These are phyloP conservation scores for Candida maris DNA, from an alignment of 805 yeast species.

Conservation along the genomic window DNA sequence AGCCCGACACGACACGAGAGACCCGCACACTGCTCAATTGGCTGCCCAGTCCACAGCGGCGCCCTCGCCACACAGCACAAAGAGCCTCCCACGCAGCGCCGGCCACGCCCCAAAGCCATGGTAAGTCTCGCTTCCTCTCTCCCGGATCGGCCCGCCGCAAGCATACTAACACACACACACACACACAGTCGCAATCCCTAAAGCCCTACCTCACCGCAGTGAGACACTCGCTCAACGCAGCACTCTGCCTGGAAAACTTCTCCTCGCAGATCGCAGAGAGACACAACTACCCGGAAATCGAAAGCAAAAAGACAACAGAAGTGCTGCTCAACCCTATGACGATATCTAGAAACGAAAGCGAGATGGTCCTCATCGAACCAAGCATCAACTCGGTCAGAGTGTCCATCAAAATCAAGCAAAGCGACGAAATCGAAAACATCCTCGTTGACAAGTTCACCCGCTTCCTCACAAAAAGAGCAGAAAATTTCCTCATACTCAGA, in stretches of 20 bases:
- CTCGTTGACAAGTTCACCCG: conserved; percentile 92
- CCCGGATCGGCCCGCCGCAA: no score
- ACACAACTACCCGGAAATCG: conserved; percentile 96
- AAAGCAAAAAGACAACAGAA: conserved; percentile 78
- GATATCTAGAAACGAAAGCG: conserved; percentile 90
- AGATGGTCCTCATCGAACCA: conserved; percentile 88
- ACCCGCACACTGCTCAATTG: no score
- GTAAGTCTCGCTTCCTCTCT: no score
- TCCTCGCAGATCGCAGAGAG: conserved; percentile 95
- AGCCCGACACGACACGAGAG: no score
- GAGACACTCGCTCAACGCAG: conserved; percentile 88
- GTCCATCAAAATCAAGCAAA: conserved; percentile 90
- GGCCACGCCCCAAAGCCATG: no score
- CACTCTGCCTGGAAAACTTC: conserved; percentile 87
- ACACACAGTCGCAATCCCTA: conserved; percentile 82
- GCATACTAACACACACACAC: no score
- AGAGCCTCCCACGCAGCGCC: no score
- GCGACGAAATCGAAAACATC: conserved; percentile 94
- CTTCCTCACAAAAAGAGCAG: conserved; percentile 93
- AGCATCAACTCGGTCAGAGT: conserved; percentile 90
- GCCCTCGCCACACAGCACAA: no score
- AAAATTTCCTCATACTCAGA: conserved; percentile 86
- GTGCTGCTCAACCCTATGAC: conserved; percentile 84
- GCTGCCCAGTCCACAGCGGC: no score
- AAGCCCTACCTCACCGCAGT: conserved; percentile 95